Base-by-base conservation (phyloP, 163 green algal species). In the Volvox carteri region DNA sequence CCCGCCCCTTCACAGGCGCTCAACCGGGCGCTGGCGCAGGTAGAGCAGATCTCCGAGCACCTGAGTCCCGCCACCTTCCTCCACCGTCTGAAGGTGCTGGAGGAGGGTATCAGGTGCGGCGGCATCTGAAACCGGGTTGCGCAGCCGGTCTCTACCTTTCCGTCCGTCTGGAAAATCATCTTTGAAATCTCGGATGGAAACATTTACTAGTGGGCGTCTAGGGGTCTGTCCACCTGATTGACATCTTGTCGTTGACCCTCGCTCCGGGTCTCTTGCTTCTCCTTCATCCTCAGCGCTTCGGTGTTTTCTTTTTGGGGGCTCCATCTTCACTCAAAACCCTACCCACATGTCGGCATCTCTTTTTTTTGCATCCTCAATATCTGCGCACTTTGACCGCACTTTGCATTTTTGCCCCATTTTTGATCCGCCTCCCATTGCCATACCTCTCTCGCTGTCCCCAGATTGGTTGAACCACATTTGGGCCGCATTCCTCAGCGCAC, bases 21-120 rank as follows among this genome's bases (percentile, higher is more conserved):
- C 25, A 33, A 4, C 50, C n/a, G 50, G 21, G 39, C 76, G 2
- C 42, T 90, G 54, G 84, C 54, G 37, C 77, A 88, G 54, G 39
- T 86, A 84, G 65, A 87, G 68, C 50, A 84, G 89, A 67, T 92
- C 30, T 78, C 73, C 1, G 39, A 30, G 35, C 25, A 18, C 62
- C 84, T 92, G 54, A 75, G 67, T 12, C 89, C 76, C 30, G 84
- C 76, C 65, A 79, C 84, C 42, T 54, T 92, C 28, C 28, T 50
- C 16, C 42, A 41, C 54, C 77, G 89, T 4, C 89, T 92, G 2
- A 39, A 46, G n/a, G 48, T 92, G 65, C 78, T 91, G 70, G 58
- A 86, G 46, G 35, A 88, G 58, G 79, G 80, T 30, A 56, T 85
- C 56, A 84, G 65, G 87, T 91, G 62, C 62, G 62, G 9, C 19